Base-by-base conservation (phyloP, 192 early-diverging fungal species). In the Umbelopsis sp. region DNA sequence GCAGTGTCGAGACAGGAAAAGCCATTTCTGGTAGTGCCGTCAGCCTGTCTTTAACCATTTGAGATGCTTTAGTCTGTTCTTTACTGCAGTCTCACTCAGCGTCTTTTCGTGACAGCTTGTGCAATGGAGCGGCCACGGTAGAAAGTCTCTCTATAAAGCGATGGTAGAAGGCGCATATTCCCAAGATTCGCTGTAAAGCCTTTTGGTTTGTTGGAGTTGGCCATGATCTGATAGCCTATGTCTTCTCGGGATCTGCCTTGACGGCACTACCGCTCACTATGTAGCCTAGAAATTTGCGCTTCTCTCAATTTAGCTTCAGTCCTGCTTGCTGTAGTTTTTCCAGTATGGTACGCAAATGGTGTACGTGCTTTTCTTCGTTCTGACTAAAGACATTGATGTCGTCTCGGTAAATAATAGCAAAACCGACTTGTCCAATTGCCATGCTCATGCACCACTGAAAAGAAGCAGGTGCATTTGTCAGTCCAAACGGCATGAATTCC, bases 381-480 rank as follows among this genome's bases (percentile, higher is more conserved):
- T 66, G 52, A 25, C 47, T 58, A 33, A 72, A 81, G 7, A 84
- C 71, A 20, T 78, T 51, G 18, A 84, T 74, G 58, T 84, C 78
- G 67, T 84, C 83, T 3, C 83, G 16, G 66, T 84, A 84, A 8
- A 82, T 74, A 7, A 84, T 2, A 25, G 30, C 65, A 49, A 45
- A 67, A 3, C 68, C 12, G 48, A n/a, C 27, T n/a, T 55, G 11
- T 13, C 16, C 30, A 1, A 73, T 35, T 4, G 55, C 52, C 11
- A 25, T 49, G 55, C 68, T 55, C 44, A 73, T 67, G 11, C 67
- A 20, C 1, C 30, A 0, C 64, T 73, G 65, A 22, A 80, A 80
- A 1, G 71, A 66, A 1, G 68, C 64, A 0, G 68, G 66, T 0
- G 71, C 69, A 66, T 80, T 76, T 7, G 27, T 55, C n/a, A 80